Evolutionary conservation across 1,139 yeast species (phyloP).

Genomic region (Casaregolazyma suthepensis): DNA sequence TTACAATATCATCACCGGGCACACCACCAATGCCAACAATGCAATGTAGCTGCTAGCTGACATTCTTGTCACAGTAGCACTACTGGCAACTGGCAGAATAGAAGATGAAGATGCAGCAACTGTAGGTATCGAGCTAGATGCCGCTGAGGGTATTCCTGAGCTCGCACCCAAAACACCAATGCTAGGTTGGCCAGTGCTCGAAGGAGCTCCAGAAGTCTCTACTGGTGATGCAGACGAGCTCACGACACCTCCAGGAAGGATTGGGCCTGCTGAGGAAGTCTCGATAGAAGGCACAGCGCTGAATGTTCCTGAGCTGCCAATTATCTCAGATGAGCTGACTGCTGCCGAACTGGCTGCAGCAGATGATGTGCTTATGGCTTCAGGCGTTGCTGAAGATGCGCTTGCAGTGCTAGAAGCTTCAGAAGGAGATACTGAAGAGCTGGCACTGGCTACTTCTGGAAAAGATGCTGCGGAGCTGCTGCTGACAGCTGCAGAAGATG

Average conservation of each 20-base stretch:
- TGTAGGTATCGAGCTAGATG: not conserved
- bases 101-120: not conserved
- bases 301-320: not conserved
- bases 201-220: not conserved
- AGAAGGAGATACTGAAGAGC: not conserved
- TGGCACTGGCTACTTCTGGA: not conserved
- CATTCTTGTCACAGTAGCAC: not conserved
- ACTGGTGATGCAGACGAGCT: not conserved
- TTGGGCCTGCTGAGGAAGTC: not conserved
- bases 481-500: conserved; percentile 7
- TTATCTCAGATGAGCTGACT: not conserved
- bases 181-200: not conserved
- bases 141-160: not conserved
- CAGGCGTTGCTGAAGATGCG: not conserved
- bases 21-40: not conserved
- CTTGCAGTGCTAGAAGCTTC: not conserved
- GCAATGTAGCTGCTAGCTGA: not conserved
- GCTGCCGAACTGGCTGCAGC: not conserved
- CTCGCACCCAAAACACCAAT: not conserved
- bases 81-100: not conserved
- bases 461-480: conserved; percentile 1
- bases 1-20: not conserved
- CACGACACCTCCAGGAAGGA: not conserved
- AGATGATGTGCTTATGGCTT: not conserved
- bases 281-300: not conserved